These are phyloP conservation scores for Chlorella sp. DNA, from an alignment of 139 green algal species.

Conservation along the genomic window DNA sequence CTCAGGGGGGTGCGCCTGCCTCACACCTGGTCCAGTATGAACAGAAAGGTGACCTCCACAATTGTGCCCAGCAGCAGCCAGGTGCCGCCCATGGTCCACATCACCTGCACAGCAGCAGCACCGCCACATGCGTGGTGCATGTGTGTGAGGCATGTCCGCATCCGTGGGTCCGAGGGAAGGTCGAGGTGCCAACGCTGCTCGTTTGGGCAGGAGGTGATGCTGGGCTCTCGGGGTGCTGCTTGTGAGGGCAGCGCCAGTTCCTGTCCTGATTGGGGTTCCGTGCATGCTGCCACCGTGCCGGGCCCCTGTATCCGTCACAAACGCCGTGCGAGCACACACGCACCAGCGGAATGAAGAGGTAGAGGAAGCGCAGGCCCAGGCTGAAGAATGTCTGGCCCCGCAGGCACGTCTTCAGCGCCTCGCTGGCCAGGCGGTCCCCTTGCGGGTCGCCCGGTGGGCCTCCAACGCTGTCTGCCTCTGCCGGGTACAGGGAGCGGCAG, in stretches of 20 bases:
- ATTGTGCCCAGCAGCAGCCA: constrained; percentile 21
- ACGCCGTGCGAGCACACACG: not conserved
- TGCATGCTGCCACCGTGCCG: not conserved
- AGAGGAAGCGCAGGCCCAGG: constrained; percentile 35
- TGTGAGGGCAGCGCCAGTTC: not conserved
- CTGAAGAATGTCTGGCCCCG: constrained; percentile 34
- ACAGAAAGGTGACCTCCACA: not conserved
- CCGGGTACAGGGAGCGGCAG: constrained; percentile 1
- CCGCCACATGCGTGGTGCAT: too few relatives aligned
- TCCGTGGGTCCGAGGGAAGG: not conserved
- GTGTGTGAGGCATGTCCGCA: not conserved
- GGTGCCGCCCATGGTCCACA: constrained; percentile 30
- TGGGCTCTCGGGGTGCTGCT: too few relatives aligned
- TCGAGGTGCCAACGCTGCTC: too few relatives aligned
- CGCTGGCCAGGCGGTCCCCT: not conserved
- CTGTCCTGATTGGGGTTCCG: not conserved
- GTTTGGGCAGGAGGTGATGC: too few relatives aligned
- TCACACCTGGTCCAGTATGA: constrained; percentile 28
- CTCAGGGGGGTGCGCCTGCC: too few relatives aligned
- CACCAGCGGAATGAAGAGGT: constrained; percentile 33
- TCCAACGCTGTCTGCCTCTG: not conserved
- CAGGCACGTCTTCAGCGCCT: constrained; percentile 29
- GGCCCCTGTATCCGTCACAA: too few relatives aligned
- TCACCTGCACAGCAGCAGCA: not conserved
- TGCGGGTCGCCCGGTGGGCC: not conserved